Evolutionary conservation across 2,329 filamentous ascomycete species (phyloP), one percentile per base, ranked within the genome.

Genomic region (Hawksworthiomyces lignivorus): DNA sequence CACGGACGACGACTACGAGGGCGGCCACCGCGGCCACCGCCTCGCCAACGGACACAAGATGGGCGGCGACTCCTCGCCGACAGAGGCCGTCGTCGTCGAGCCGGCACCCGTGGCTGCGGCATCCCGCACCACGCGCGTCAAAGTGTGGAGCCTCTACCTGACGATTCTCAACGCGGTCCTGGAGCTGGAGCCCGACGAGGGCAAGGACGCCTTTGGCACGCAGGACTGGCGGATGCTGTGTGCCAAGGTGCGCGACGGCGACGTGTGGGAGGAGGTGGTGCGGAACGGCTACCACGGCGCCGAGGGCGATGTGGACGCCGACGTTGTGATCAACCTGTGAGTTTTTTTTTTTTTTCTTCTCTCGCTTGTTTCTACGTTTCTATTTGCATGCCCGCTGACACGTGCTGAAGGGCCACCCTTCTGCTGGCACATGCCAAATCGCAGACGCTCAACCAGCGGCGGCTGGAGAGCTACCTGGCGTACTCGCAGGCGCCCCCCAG

Each of bases 91-190:
- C 24, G 49, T 62, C 17, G 58, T 54, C 27, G 72, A 79, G 44
- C 68, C 76, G 21, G 83, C 87, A 21, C 87, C 88, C 5, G 80
- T 96, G 40, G 82, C 86, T 41, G 77, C 74, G 49, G 87, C 87
- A 40, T 89, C 85, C 31, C 79, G 84, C 51, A 84, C 82, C 24
- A 92, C 87, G 44, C 74, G 89, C 50, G 84, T 95, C 61, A 98
- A 97, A 64, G 84, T 97, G 49, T 98, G 92, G 92, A 95, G 88
- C 62, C 73, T 98, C 55, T 98, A 97, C 60, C 75, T 97, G 50
- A 95, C 89, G 15, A 83, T 96, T 38, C 71, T 97, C 48, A 95
- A 96, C 65, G 84, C 87, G 29, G 84, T 96, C 49, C 71, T 94
- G 27, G 90, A 97, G 56, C 71, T 97, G 57, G 87, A 88, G 43